Base-by-base conservation (phyloP, 139 green algal genomes). In the Picochlorum sp. region DNA sequence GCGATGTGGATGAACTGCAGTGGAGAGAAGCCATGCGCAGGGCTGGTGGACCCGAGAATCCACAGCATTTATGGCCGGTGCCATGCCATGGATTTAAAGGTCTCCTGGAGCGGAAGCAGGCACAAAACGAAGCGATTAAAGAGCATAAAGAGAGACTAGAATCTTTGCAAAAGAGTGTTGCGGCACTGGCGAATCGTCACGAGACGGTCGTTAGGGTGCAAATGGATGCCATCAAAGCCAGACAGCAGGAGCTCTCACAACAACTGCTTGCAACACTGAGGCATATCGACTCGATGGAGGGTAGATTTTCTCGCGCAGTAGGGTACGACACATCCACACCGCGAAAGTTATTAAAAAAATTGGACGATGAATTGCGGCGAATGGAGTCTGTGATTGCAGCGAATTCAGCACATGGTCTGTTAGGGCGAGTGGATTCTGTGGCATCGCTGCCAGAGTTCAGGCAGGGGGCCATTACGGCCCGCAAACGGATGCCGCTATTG, bases 51-150 rank as follows among this genome's bases (percentile, higher is more conserved):
- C 63, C 76, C 0, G 56, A 81, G 50, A 90, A 90, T 65, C 66
- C 68, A 1, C 66, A 88, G 51, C 62, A 68, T 63, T 60, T 92
- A 57, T 91, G 85, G 85, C 85, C 85, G 4, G 84, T 91, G 37
- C 65, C 62, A 14, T 85, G 80, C 1, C 45, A 67, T 24, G 86
- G 86, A 18, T 87, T 88, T 65, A 75, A 70, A 13, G 86, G 87
- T 68, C 70, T 92, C 32, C 50, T 86, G 20, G 68, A 61, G 8
- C 74, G 85, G 21, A 70, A 68, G 2, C 62, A 15, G 24, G 45
- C 57, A 13, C 74, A 84, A 73, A 75, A 77, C 13, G 63, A 32
- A 5, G 75, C 75, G 2, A 57, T 84, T 37, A 55, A 67, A 37
- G 75, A 83, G 63, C 67, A 84, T 47, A 47, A 26, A 21, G 64